Base-by-base conservation (phyloP, 2,329 filamentous ascomycete species). In the Trichoderma atroviride region DNA sequence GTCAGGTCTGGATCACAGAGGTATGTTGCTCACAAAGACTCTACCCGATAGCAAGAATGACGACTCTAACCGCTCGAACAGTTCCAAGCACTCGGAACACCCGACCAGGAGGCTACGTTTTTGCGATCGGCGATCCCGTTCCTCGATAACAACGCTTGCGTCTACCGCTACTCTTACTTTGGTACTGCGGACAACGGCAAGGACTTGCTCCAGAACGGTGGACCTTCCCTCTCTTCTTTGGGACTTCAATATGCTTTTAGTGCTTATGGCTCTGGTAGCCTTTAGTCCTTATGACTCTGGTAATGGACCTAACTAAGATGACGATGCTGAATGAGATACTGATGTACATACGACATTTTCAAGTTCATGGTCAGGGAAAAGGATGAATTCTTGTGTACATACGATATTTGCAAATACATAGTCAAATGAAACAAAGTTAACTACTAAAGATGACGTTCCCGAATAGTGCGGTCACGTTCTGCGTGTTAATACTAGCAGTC, bases 1-100 rank as follows among this genome's bases (percentile, higher is more conserved):
- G 79, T 68, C 77, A 78, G n/a, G 74, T 85, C 68, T 85, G 80
- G 80, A 75, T 85, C 56, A 83, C 81, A 31, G 83, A 86, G 74
- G 73, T 75, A 56, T 37, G 67, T n/a, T 33, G 19, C 27, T 19
- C 9, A 58, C 2, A 19, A 16, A 24, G 7, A 16, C 6, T 50
- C 4, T 50, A 13, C 9, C 9, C 4, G 47, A 24, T 4, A 24
- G 4, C 3, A 50, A 11, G 1, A 5, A 13, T 22, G 19, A 5
- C 11, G 9, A 50, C 5, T 5, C 37, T 60, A 60, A 60, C 57
- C 27, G 13, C 24, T 9, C 24, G 4, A 29, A 37, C 43, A 72
- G 67, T 74, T 73, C 43, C 69, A 72, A 58, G 71, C 59, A 16
- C 82, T 82, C 71, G 82, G 80, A 69, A 75, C 78, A 35, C 72